A percentile compares a stretch with the other conserved stretches of the same genome.
phyloP scores from a whole-genome alignment of 2,329 filamentous ascomycete genomes.

The Colletotrichum siamense region DNA sequence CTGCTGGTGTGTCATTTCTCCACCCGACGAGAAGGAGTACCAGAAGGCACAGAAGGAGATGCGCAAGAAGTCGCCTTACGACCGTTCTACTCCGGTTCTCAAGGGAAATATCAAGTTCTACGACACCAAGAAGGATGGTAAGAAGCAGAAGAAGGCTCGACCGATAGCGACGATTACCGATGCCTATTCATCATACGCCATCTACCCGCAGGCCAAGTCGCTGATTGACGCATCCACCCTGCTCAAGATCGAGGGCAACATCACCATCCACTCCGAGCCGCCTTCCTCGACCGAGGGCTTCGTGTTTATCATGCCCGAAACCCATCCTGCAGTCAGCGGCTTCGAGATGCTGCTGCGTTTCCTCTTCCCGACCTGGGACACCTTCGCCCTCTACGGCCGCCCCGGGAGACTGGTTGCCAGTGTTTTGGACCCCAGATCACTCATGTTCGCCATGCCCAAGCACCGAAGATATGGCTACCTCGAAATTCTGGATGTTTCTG shows the following conservation, averaged over 20 bases:
- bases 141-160: conserved; percentile 88
- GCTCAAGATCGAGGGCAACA: conserved; percentile 89
- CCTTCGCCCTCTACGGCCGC: conserved; percentile 88
- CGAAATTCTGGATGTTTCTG: conserved; percentile 84
- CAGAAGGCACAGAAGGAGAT: conserved; percentile 82
- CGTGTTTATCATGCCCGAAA: conserved; percentile 97
- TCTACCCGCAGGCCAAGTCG: conserved; percentile 94
- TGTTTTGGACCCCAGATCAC: conserved; percentile 81
- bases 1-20: conserved; percentile 94
- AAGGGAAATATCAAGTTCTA: conserved; percentile 96
- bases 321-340: conserved; percentile 87
- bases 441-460: conserved; percentile 98
- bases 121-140: conserved; percentile 74
- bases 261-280: conserved; percentile 83
- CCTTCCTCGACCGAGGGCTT: conserved; percentile 87
- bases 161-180: conserved; percentile 93
- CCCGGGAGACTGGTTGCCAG: conserved; percentile 88
- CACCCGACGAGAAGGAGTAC: conserved; percentile 92
- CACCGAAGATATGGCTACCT: conserved; percentile 88
- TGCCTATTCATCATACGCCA: conserved; percentile 90
- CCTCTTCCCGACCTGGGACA: conserved; percentile 93
- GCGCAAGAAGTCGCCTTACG: conserved; percentile 84
- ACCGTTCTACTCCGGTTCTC: conserved; percentile 70
- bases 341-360: conserved; percentile 96
- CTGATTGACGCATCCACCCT: conserved; percentile 94